Conservation (phyloP, 2,329 filamentous ascomycete species). For the Clarireedia hainanense region DNA sequence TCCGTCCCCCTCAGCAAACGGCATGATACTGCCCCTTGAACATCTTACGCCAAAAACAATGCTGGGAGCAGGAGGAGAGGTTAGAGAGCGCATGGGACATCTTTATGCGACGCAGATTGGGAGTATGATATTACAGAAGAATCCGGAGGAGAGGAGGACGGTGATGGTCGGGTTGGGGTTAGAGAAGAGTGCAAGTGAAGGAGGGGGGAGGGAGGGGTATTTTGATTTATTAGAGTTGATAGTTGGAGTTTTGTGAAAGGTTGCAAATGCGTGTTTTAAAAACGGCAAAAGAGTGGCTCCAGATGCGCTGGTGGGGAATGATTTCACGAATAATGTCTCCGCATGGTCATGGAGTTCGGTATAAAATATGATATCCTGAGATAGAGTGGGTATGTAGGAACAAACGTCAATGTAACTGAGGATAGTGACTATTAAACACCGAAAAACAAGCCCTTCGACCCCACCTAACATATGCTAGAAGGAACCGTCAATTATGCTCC, state of each 20-base stretch:
- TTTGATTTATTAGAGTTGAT: constrained; percentile 59
- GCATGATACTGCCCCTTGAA: constrained; percentile 66
- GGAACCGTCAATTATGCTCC: constrained; percentile 11
- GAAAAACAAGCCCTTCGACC: background rate
- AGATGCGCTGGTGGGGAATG: background rate
- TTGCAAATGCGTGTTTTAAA: background rate
- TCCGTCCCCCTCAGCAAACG: constrained; percentile 13
- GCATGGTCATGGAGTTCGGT: background rate
- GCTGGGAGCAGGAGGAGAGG: constrained; percentile 71
- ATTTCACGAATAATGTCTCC: background rate
- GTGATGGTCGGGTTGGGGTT: constrained; percentile 56
- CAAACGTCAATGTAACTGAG: background rate
- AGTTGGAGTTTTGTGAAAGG: constrained; percentile 39
- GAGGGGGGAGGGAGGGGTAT: constrained; percentile 44
- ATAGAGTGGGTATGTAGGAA: background rate
- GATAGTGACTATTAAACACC: background rate
- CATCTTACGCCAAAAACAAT: constrained; percentile 83
- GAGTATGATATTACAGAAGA: constrained; percentile 64
- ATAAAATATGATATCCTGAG: background rate
- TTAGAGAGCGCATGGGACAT: constrained; percentile 77
- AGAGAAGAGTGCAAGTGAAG: constrained; percentile 45
- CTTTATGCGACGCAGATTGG: constrained; percentile 86
- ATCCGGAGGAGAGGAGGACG: constrained; percentile 55
- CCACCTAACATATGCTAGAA: background rate
- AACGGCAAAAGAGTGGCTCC: background rate